Percentiles rank a stretch among this genome's conserved stretches.
Evolutionary conservation across 2,329 filamentous ascomycete genomes (phyloP).

Genomic region (Annulohypoxylon truncatum): DNA sequence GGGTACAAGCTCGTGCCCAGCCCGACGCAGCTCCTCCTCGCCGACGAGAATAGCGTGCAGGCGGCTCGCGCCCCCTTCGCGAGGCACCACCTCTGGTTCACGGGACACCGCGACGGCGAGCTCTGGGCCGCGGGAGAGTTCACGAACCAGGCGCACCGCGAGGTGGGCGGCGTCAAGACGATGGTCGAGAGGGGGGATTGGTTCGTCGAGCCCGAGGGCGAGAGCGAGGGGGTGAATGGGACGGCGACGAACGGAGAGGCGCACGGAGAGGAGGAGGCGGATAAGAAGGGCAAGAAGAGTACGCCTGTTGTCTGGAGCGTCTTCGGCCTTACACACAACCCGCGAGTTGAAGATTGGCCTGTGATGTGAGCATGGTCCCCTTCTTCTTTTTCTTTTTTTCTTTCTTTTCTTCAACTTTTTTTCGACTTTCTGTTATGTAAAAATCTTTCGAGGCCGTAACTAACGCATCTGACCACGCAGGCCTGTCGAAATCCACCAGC

Average conservation of each 20-base stretch:
- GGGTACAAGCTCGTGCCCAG: slow-evolving; percentile 62
- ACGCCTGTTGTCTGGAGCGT: slow-evolving; percentile 65
- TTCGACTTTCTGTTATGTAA: background rate
- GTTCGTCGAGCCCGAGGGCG: slow-evolving; percentile 50
- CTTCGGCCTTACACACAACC: slow-evolving; percentile 62
- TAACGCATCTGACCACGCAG: slow-evolving; percentile 44
- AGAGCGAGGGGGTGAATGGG: slow-evolving; percentile 25
- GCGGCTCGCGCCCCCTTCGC: slow-evolving; percentile 59
- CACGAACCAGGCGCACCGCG: slow-evolving; percentile 61
- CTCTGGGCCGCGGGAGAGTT: slow-evolving; percentile 63
- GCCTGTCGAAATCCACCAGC: slow-evolving; percentile 61
- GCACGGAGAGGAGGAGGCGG: slow-evolving; percentile 19
- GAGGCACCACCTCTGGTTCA: slow-evolving; percentile 61
- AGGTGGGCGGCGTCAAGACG: slow-evolving; percentile 57
- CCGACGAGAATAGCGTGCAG: slow-evolving; percentile 58
- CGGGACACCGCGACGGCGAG: slow-evolving; percentile 61
- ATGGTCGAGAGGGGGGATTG: slow-evolving; percentile 61
- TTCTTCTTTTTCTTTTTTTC: background rate
- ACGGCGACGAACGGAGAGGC: slow-evolving; percentile 42
- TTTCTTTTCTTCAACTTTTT: background rate
- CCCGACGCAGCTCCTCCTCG: slow-evolving; percentile 60
- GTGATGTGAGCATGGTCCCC: slow-evolving; percentile 58
- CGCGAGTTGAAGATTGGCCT: slow-evolving; percentile 62
- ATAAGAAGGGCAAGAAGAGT: slow-evolving; percentile 56
- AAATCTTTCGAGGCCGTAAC: background rate